These are phyloP conservation scores for Scheffersomyces stambukii DNA, from an alignment of 1,139 yeast species.

Conservation along the genomic window DNA sequence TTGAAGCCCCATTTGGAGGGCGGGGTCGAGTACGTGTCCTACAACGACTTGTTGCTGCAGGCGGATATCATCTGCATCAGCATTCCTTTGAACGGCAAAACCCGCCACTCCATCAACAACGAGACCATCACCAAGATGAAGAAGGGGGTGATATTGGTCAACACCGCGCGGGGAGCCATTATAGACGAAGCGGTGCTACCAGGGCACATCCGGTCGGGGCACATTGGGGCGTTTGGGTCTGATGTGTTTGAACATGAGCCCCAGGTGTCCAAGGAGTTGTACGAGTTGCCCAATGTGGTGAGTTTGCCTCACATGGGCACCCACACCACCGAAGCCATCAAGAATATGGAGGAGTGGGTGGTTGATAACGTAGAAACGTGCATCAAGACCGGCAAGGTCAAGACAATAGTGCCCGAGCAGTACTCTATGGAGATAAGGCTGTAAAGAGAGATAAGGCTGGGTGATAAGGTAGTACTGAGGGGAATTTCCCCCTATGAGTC, in stretches of 20 bases:
- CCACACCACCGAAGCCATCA: conserved; percentile 54
- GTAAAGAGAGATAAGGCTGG: too few species aligned
- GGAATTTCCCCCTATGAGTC: too few species aligned
- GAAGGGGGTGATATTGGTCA: conserved; percentile 58
- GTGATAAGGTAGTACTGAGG: too few species aligned
- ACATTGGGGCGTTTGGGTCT: conserved; percentile 69
- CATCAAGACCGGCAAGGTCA: conserved; percentile 56
- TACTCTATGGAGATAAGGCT: conserved; percentile 12
- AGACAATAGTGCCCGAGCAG: conserved; percentile 67
- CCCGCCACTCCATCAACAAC: conserved; percentile 55
- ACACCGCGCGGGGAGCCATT: conserved; percentile 74
- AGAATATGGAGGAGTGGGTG: conserved; percentile 55
- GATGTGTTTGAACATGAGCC: conserved; percentile 91
- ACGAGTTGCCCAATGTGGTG: conserved; percentile 53
- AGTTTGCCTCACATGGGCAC: conserved; percentile 85
- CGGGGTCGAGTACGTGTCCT: conserved; percentile 50
- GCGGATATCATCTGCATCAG: conserved; percentile 61
- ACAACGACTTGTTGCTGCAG: conserved; percentile 48
- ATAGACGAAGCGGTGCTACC: conserved; percentile 65
- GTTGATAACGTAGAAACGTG: conserved; percentile 42
- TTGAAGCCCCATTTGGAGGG: conserved; percentile 52
- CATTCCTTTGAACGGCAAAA: conserved; percentile 56
- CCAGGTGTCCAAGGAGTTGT: conserved; percentile 52
- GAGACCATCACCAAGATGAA: conserved; percentile 56
- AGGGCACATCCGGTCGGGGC: conserved; percentile 60